A percentile compares a stretch with the other conserved stretches of the same genome.
These are phyloP conservation scores for Cryphonectria naterciae DNA, from an alignment of 2,329 filamentous ascomycete species.

Conservation along the genomic window DNA sequence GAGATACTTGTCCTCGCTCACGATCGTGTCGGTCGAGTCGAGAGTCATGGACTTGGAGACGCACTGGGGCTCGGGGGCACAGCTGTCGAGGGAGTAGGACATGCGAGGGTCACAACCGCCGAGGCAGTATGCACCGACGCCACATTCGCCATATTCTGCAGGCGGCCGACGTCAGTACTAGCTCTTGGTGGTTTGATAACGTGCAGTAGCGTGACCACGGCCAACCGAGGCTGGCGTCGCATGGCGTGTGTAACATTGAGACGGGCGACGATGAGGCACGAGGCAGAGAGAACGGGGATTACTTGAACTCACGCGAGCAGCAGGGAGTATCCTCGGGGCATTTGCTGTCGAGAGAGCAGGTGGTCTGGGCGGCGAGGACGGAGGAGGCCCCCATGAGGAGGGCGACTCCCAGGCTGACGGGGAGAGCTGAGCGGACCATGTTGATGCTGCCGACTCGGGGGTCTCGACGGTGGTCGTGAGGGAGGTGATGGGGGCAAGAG, in stretches of 20 bases:
- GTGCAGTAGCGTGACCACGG: neutral
- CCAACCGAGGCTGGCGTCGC: neutral
- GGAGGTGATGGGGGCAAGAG: neutral
- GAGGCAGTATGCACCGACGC: constrained; percentile 91
- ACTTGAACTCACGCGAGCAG: constrained; percentile 71
- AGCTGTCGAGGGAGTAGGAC: constrained; percentile 83
- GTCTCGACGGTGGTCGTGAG: neutral
- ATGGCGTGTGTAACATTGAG: neutral
- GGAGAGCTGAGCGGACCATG: constrained; percentile 38
- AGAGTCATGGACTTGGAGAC: constrained; percentile 74
- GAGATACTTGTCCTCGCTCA: constrained; percentile 78
- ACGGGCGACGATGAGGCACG: neutral
- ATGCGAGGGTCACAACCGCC: constrained; percentile 90
- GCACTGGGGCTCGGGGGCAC: constrained; percentile 83
- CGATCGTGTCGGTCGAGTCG: constrained; percentile 70
- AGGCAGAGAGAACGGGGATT: neutral
- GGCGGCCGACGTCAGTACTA: constrained; percentile 27
- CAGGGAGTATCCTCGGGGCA: constrained; percentile 77
- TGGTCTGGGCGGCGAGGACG: constrained; percentile 41
- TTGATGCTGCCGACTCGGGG: constrained; percentile 8
- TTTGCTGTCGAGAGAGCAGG: constrained; percentile 56
- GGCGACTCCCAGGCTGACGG: constrained; percentile 41
- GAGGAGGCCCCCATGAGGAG: constrained; percentile 43
- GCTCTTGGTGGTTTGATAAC: constrained; percentile 16
- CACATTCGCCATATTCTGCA: constrained; percentile 88